Evolutionary conservation across 352 stramenopile genomes (phyloP).

Genomic region (Phytophthora constricta): DNA sequence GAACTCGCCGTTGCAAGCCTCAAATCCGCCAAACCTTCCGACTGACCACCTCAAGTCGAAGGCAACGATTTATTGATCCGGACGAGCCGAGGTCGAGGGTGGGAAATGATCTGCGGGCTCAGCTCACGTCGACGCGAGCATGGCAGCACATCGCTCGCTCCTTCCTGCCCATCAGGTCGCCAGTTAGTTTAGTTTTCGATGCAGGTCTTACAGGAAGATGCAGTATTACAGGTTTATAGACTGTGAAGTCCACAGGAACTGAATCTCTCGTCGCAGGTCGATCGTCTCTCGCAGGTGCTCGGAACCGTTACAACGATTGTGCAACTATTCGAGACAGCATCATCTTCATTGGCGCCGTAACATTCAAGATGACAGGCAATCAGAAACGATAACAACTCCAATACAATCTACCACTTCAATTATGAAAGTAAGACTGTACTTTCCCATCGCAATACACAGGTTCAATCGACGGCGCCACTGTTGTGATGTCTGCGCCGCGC

Average conservation of each 20-base stretch:
- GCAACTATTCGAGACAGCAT: not conserved
- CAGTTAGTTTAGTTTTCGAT: too few relatives aligned
- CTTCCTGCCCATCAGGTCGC: not conserved
- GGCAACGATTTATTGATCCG: not conserved
- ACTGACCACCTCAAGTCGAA: constrained; percentile 25
- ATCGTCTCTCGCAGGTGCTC: not conserved
- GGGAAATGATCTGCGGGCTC: not conserved
- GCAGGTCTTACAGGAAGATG: too few relatives aligned
- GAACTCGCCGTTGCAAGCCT: constrained; percentile 16
- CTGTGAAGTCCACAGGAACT: too few relatives aligned
- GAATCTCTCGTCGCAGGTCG: too few relatives aligned
- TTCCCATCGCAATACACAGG: not conserved
- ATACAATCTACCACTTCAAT: too few relatives aligned
- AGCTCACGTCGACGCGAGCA: not conserved
- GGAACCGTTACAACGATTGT: not conserved
- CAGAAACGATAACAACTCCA: too few relatives aligned
- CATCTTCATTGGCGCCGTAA: too few relatives aligned
- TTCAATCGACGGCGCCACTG: not conserved
- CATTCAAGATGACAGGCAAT: too few relatives aligned
- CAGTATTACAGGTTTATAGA: too few relatives aligned
- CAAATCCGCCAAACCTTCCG: constrained; percentile 4
- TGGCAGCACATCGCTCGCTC: not conserved
- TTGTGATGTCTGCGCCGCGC: constrained; percentile 7
- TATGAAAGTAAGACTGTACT: not conserved
- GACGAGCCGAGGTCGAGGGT: not conserved